Conservation (phyloP, 2,329 filamentous ascomycete species). For the Bipolaris gigantea region DNA sequence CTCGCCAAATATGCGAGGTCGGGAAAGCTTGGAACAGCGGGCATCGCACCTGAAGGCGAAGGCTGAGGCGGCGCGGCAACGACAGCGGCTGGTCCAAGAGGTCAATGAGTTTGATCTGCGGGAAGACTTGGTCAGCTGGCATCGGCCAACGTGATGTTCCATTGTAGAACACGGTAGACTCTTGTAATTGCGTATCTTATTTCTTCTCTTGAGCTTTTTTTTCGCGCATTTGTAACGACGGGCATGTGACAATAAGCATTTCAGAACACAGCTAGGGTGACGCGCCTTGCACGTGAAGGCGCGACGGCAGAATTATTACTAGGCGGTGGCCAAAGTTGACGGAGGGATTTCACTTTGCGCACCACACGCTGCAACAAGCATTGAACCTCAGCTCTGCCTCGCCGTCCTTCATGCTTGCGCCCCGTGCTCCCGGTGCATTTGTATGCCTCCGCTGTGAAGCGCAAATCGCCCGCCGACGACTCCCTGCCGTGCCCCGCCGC, state of each 20-base stretch:
- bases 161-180: not conserved
- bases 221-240: not conserved
- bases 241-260: not conserved
- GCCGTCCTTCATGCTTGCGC: slow-evolving; percentile 41
- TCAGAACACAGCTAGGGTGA: not conserved
- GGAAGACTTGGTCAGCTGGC: slow-evolving; percentile 54
- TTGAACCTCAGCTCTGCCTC: slow-evolving; percentile 1
- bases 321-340: slow-evolving; percentile 37
- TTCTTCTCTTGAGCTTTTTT: not conserved
- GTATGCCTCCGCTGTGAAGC: slow-evolving; percentile 47
- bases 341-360: slow-evolving; percentile 11
- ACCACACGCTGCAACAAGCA: slow-evolving; percentile 6
- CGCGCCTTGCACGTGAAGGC: slow-evolving; percentile 38
- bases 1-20: slow-evolving; percentile 35
- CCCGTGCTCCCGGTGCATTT: slow-evolving; percentile 41
- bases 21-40: slow-evolving; percentile 48
- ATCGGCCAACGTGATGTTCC: slow-evolving; percentile 27
- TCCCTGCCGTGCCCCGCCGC: slow-evolving; percentile 18
- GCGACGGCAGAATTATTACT: slow-evolving; percentile 39
- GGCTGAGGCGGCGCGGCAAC: slow-evolving; percentile 42
- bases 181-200: too few species aligned
- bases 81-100: slow-evolving; percentile 45
- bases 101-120: slow-evolving; percentile 54
- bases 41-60: slow-evolving; percentile 49
- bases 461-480: slow-evolving; percentile 26